Base-by-base conservation (phyloP, 2,329 filamentous ascomycete species). In the Scedosporium minutisporum region DNA sequence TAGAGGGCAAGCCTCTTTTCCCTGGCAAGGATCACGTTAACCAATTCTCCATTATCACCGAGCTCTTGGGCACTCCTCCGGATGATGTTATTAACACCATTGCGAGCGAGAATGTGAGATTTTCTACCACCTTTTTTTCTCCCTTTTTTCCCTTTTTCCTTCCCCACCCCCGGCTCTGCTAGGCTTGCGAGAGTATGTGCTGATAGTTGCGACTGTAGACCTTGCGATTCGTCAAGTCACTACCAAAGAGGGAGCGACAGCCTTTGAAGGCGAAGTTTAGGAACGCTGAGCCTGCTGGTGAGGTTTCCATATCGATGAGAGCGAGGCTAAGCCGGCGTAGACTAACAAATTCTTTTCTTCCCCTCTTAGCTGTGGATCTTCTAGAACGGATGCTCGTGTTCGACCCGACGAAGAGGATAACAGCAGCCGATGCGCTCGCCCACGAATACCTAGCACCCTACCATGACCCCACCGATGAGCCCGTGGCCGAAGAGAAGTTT, bases 21-120 rank as follows among this genome's bases (percentile, higher is more conserved):
- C 95, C 95, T 0, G 95, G 95, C 74, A 99, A 99, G 80, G 95
- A 99, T 73, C 95, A 99, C 73, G 95, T 99, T 76, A 96, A 99
- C 78, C 95, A 99, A 75, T 99, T 99, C 77, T 97, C 93, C 68
- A 99, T 99, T 80, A 99, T 99, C 74, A 99, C 95, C 21, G 95
- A 99, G 75, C 84, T 99, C 46, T 84, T 99, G 53, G 95, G 95
- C 57, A 97, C 95, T 41, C 95, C 95, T 10, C 95, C 95, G 42
- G 93, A 97, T 75, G 95, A 99, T 82, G 95, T 99, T 71, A 97
- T 99, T 74, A 89, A 96, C 78, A 96, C 91, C 51, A 99, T 99
- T 74, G 96, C 93, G 69, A 97, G 93, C 74, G 95, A 97, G 77
- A 99, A 99, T 74, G 90, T 93, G 75, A 79, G 89, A 71, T 46